Evolutionary conservation across 2,329 filamentous ascomycete genomes (phyloP), one percentile per base, ranked within the genome.

Genomic region (Trichoderma atroviride): DNA sequence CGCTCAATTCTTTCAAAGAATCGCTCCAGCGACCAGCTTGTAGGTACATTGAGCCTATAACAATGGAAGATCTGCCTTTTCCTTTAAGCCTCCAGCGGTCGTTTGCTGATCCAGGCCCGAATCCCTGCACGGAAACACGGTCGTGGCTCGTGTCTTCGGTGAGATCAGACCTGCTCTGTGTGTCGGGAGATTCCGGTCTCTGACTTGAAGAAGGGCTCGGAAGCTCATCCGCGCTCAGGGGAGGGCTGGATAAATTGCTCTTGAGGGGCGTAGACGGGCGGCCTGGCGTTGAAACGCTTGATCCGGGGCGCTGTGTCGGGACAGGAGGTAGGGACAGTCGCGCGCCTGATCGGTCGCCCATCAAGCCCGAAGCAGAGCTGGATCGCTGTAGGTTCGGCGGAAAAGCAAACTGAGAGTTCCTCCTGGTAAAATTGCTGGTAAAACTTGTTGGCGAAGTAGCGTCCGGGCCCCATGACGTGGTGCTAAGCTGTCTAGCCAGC

Each of bases 21-120:
- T 98, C 94, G 59, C 86, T 88, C 94, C 96, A 97, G 71, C 94
- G 89, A 31, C 96, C 96, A 65, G 93, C 92, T 79, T 94, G 92
- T 74, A 99, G 87, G 78, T 95, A 96, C 73, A 97, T 84, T 19
- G 92, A 93, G 1, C 93, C 95, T 73, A 97, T 85, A 10, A 97
- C 87, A 69, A 97, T 90, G 27, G 89, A 88, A 16, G 92, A 87
- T 67, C 95, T 89, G 33, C 92, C 91, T 78, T 92, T 94, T 35
- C 93, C 93, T 78, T 93, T 93, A 73, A 91, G 90, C 71, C 93
- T 90, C 77, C 89, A 92, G 72, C 91, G 86, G 76, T 97, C 93
- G 73, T 90, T 91, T 70, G 91, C 83, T 68, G 91, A 91, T 60
- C 88, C 87, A 1, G 88, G 83, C 0, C 89, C 89, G 76, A 97